Evolutionary conservation across 176 grass and related monocot species (phyloP).

Genomic region (Dactylis glomerata): DNA sequence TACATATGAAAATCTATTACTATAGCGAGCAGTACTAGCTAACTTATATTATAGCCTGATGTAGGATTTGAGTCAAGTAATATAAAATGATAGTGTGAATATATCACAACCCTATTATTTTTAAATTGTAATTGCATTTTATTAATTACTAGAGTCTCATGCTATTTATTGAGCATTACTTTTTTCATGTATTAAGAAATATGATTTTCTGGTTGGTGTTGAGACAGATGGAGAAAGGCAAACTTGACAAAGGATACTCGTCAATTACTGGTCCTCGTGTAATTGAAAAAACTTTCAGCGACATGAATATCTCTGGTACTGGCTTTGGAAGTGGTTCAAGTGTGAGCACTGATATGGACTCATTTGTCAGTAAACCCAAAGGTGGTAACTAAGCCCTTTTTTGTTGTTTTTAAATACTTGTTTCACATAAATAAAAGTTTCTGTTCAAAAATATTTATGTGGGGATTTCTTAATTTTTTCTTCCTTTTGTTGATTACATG

Average conservation of each 20-base stretch:
- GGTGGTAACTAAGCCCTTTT: slow-evolving; percentile 7
- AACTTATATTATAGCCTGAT: neutral
- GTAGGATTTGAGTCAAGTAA: neutral
- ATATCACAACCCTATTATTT: neutral
- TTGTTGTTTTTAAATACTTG: neutral
- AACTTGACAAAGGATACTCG: slow-evolving; percentile 75
- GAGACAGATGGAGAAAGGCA: slow-evolving; percentile 73
- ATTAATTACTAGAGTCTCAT: neutral
- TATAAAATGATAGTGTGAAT: neutral
- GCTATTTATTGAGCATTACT: slow-evolving; percentile 20
- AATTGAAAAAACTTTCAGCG: slow-evolving; percentile 57
- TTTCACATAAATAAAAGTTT: slow-evolving; percentile 1
- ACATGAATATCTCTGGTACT: slow-evolving; percentile 65
- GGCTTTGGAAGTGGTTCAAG: slow-evolving; percentile 74
- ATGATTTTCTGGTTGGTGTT: neutral
- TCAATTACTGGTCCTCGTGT: slow-evolving; percentile 66
- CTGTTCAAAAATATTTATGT: neutral
- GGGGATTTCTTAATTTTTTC: neutral
- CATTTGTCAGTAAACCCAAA: slow-evolving; percentile 68
- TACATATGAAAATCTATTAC: neutral
- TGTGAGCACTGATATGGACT: slow-evolving; percentile 55
- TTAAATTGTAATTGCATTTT: neutral
- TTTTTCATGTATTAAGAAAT: slow-evolving; percentile 10
- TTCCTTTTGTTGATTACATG: neutral
- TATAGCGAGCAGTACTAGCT: neutral